Evolutionary conservation across 2,329 filamentous ascomycete species (phyloP).

Genomic region (Alternaria solani): DNA sequence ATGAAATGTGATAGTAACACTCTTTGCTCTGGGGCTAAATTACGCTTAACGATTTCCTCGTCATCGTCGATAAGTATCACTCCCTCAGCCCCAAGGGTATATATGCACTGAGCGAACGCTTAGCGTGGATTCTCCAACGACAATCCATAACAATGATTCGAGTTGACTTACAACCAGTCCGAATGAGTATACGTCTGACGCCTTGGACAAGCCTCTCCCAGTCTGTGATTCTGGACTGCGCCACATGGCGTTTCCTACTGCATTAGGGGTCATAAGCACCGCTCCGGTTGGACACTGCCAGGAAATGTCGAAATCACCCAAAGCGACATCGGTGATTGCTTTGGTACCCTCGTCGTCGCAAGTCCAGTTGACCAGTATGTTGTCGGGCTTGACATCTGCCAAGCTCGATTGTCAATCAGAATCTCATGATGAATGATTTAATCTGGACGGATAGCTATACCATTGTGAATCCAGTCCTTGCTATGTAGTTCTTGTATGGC

Average conservation of each 20-base stretch:
- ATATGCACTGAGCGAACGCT: slow-evolving; percentile 47
- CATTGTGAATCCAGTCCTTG: slow-evolving; percentile 50
- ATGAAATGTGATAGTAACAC: slow-evolving; percentile 45
- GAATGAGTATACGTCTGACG: slow-evolving; percentile 52
- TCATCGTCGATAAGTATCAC: slow-evolving; percentile 44
- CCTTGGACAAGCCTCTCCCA: slow-evolving; percentile 43
- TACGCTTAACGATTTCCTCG: slow-evolving; percentile 38
- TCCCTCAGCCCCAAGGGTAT: slow-evolving; percentile 42
- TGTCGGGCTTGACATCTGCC: slow-evolving; percentile 53
- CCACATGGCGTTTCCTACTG: slow-evolving; percentile 53
- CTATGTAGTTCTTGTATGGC: slow-evolving; percentile 49
- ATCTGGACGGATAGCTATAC: slow-evolving; percentile 33
- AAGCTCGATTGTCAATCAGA: slow-evolving; percentile 29
- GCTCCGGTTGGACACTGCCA: slow-evolving; percentile 42
- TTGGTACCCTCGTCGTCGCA: slow-evolving; percentile 43
- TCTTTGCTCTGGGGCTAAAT: slow-evolving; percentile 44
- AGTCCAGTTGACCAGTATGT: slow-evolving; percentile 51
- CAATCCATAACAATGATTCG: slow-evolving; percentile 10
- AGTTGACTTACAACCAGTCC: slow-evolving; percentile 48
- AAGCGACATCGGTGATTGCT: slow-evolving; percentile 42
- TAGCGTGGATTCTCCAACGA: slow-evolving; percentile 24
- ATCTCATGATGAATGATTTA: slow-evolving; percentile 19
- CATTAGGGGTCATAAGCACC: slow-evolving; percentile 33
- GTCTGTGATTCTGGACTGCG: slow-evolving; percentile 53
- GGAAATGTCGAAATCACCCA: slow-evolving; percentile 52